Conservation (phyloP, 2,329 filamentous ascomycete genomes). For the Mariannaea elegans region DNA sequence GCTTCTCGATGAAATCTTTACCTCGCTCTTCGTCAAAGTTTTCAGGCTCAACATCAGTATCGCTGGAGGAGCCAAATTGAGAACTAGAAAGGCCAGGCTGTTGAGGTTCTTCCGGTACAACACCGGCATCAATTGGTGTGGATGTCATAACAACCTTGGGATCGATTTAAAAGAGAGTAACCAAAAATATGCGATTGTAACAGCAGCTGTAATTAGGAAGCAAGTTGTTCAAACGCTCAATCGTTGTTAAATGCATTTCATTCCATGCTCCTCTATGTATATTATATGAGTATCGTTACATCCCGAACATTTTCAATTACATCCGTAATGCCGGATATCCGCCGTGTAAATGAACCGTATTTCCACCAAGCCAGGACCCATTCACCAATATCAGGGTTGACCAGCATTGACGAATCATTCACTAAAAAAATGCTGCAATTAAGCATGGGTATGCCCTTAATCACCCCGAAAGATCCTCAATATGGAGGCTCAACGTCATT, state of each 20-base stretch:
- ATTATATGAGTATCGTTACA: slow-evolving; percentile 10
- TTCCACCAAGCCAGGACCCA: slow-evolving; percentile 21
- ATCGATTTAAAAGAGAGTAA: neutral
- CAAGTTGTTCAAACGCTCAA: neutral
- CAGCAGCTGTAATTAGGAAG: neutral
- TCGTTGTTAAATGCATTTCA: slow-evolving; percentile 3
- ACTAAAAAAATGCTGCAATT: neutral
- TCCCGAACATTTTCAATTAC: slow-evolving; percentile 1
- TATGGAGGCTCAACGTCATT: slow-evolving; percentile 8
- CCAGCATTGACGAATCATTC: slow-evolving; percentile 13
- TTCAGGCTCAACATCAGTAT: slow-evolving; percentile 30
- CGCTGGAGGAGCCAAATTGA: slow-evolving; percentile 27
- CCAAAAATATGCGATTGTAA: neutral
- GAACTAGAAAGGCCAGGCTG: neutral
- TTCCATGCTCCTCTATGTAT: neutral
- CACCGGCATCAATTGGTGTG: slow-evolving; percentile 9
- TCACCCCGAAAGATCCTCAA: slow-evolving; percentile 12
- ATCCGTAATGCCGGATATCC: slow-evolving; percentile 23
- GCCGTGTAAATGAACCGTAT: slow-evolving; percentile 17
- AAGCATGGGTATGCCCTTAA: neutral
- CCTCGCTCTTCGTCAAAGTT: slow-evolving; percentile 23
- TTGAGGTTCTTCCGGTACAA: neutral
- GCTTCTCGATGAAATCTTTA: slow-evolving; percentile 32
- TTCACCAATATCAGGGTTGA: slow-evolving; percentile 8
- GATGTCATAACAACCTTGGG: slow-evolving; percentile 12